Conservation (phyloP, 495 filamentous ascomycete species). For the Hyaloscypha hepaticicola region DNA sequence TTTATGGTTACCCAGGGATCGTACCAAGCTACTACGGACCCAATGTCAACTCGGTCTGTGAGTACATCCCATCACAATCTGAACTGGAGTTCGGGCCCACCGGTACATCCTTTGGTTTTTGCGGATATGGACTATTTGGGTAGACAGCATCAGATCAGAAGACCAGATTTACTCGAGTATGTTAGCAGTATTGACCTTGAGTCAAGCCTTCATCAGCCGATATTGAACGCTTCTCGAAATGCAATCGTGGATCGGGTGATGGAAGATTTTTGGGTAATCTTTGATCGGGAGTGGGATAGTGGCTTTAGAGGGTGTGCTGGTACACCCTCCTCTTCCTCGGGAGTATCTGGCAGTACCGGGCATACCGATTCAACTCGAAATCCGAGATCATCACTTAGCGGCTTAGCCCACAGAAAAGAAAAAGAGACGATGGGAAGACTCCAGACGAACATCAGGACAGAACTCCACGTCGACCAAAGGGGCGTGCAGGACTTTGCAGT, state of each 20-base stretch:
- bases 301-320: background rate
- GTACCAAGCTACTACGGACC: no score
- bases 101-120: no score
- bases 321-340: background rate
- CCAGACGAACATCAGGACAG: background rate
- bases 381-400: background rate
- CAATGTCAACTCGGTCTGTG: no score
- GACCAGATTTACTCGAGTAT: no score
- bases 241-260: slow-evolving; percentile 16
- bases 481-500: background rate
- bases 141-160: no score
- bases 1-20: no score
- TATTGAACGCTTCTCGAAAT: background rate
- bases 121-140: no score
- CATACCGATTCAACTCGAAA: no score
- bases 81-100: no score
- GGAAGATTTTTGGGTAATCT: slow-evolving; percentile 24
- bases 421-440: slow-evolving; percentile 5
- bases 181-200: no score
- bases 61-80: no score
- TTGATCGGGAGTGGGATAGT: slow-evolving; percentile 10
- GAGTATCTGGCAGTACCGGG: background rate
- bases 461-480: background rate
- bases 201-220: no score
- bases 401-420: background rate